These are phyloP conservation scores for Aspergillus sparsus DNA, from an alignment of 495 filamentous ascomycete species.

Conservation along the genomic window DNA sequence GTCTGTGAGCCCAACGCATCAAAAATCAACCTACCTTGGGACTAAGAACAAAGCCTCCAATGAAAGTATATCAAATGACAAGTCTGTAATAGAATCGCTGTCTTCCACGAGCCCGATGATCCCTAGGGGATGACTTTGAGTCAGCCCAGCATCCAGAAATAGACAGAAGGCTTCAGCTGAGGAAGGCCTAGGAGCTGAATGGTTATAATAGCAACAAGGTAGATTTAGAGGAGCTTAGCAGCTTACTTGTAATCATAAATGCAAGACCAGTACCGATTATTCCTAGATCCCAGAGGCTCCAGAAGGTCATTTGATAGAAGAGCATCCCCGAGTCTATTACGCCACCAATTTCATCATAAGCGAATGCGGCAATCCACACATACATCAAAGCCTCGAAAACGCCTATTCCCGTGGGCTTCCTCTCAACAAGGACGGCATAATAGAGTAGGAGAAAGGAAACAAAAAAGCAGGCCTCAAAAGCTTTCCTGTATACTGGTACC, in stretches of 20 bases:
- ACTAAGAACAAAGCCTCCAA: conserved; percentile 90
- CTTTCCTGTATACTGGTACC: conserved; percentile 89
- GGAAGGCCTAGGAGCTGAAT: conserved; percentile 10
- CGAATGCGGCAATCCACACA: conserved; percentile 80
- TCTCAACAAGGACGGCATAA: conserved; percentile 75
- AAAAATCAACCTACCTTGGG: conserved; percentile 55
- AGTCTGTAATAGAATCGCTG: conserved; percentile 64
- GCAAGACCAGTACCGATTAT: conserved; percentile 81
- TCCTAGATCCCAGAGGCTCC: conserved; percentile 84
- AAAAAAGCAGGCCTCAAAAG: conserved; percentile 87
- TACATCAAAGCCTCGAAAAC: conserved; percentile 55
- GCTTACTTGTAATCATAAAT: conserved; percentile 72
- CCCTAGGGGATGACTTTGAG: conserved; percentile 43
- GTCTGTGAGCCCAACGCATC: conserved; percentile 15
- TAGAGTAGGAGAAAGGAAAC: conserved; percentile 77
- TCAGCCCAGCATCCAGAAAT: conserved; percentile 19
- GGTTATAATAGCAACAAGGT: conserved; percentile 17
- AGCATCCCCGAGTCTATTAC: conserved; percentile 77
- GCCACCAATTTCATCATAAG: conserved; percentile 82
- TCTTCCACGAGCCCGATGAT: conserved; percentile 69
- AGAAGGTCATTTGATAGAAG: conserved; percentile 87
- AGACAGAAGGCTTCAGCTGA: background rate
- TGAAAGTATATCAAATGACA: conserved; percentile 83
- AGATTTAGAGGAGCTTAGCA: conserved; percentile 18
- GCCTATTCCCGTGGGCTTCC: conserved; percentile 51